Evolutionary conservation across 2,329 filamentous ascomycete genomes (phyloP), one percentile per base, ranked within the genome.

Genomic region (Microthyrium microscopicum): DNA sequence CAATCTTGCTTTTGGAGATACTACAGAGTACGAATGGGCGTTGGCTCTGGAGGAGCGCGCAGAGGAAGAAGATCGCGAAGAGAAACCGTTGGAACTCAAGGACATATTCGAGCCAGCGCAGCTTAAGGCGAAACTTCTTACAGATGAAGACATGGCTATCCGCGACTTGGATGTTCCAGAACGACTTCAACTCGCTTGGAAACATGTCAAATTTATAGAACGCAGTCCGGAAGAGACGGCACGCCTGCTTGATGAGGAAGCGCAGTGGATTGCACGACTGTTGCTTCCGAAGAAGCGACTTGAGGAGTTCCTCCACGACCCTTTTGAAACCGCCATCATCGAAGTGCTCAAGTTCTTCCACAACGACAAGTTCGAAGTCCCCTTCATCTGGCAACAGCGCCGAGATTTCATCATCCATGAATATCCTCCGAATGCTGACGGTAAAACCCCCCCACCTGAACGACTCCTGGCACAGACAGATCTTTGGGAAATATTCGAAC

Each of bases 31-130:
- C 50, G 77, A 85, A 45, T 98, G 91, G 75, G 89, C 87, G 6
- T 61, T 98, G 30, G 79, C 87, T 33, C 66, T 87, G 48, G 85
- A 95, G 54, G 80, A 89, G 29, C n/a, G n/a, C n/a, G 9, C 9
- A 9, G 77, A 84, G 31, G 78, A 85, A 42, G 68, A 73, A 37
- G 81, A 91, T 42, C 75, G 81, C 30, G 79, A 82, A 40, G 81
- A 91, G 43, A 80, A 85, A 46, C 76, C 77, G 28, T 72, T 95
- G 26, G 83, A 94, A 55, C 70, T 98, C 41, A 94, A 95, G 59
- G 87, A 98, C 51, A 87, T 98, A 32, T 98, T 98, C 47, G 89
- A 98, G 56, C 89, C 89, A 1, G 92, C 85, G 3, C 84, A 98
- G 53, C 69, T 98, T 25, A 76, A 78, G 36, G 89, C 98, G 57